Conservation (phyloP, 768 basidiomycete species). For the Antrodiella citrinella region DNA sequence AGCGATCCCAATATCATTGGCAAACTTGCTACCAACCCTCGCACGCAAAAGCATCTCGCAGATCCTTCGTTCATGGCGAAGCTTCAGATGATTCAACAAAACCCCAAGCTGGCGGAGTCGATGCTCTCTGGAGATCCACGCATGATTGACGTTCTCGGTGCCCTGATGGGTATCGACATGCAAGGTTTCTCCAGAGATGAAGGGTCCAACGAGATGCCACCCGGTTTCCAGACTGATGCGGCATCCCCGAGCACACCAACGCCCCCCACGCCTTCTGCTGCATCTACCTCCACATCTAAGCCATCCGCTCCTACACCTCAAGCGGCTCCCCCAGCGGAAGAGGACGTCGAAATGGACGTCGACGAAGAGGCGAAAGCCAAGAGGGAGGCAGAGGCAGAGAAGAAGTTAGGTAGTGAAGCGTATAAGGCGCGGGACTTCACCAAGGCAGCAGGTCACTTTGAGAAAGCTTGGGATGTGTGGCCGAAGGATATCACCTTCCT, state of each 20-base stretch:
- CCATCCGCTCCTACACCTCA: slow-evolving; percentile 28
- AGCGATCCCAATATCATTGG: slow-evolving; percentile 73
- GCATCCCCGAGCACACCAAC: slow-evolving; percentile 25
- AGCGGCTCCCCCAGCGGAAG: slow-evolving; percentile 25
- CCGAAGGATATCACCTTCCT: slow-evolving; percentile 92
- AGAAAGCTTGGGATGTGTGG: slow-evolving; percentile 87
- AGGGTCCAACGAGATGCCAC: slow-evolving; percentile 74
- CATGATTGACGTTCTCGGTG: slow-evolving; percentile 92
- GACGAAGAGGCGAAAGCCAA: slow-evolving; percentile 66
- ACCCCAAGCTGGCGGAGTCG: slow-evolving; percentile 53
- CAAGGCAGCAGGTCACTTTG: slow-evolving; percentile 66
- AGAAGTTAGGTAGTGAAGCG: slow-evolving; percentile 67
- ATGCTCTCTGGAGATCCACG: slow-evolving; percentile 70
- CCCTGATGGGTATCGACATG: slow-evolving; percentile 88
- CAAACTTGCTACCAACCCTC: slow-evolving; percentile 83
- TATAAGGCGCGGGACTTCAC: slow-evolving; percentile 86
- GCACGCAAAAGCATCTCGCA: slow-evolving; percentile 74
- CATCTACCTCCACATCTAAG: slow-evolving; percentile 36
- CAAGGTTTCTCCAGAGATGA: slow-evolving; percentile 79
- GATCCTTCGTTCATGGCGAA: slow-evolving; percentile 80
- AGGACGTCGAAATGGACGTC: slow-evolving; percentile 64
- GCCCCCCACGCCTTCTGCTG: slow-evolving; percentile 24
- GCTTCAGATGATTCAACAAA: slow-evolving; percentile 61
- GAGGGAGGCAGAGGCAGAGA: slow-evolving; percentile 71
- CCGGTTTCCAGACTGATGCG: slow-evolving; percentile 35